These are phyloP conservation scores for Candida corydali DNA, from an alignment of 805 yeast genomes.

Conservation along the genomic window DNA sequence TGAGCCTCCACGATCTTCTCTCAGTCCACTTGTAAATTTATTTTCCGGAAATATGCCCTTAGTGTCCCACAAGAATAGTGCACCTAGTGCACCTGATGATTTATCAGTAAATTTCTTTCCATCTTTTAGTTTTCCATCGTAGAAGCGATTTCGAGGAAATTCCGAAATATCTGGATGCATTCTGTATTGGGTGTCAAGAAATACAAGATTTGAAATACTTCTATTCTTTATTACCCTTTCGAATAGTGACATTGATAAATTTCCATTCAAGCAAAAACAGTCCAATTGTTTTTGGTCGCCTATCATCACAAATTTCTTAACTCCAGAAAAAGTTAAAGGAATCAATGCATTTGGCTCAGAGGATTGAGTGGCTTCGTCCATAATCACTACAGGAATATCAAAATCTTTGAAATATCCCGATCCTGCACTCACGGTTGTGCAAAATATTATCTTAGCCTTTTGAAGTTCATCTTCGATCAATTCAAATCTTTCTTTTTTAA, in stretches of 20 bases:
- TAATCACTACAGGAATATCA: conserved; percentile 60
- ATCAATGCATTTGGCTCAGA: conserved; percentile 69
- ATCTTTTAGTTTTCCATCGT: conserved; percentile 45
- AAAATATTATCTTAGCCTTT: conserved; percentile 65
- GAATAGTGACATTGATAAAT: conserved; percentile 61
- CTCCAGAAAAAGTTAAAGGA: conserved; percentile 65
- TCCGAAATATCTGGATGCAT: conserved; percentile 64
- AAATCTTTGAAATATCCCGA: conserved; percentile 56
- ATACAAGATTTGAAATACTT: conserved; percentile 53
- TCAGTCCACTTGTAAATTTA: conserved; percentile 41
- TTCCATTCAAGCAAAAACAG: conserved; percentile 65
- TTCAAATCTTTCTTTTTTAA: too few species aligned
- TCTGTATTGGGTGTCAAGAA: conserved; percentile 67
- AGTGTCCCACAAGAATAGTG: conserved; percentile 61
- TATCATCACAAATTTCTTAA: conserved; percentile 62
- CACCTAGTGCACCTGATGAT: conserved; percentile 44
- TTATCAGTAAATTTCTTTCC: conserved; percentile 57
- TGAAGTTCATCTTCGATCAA: too few species aligned
- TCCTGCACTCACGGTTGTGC: conserved; percentile 71
- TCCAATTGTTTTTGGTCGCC: conserved; percentile 77
- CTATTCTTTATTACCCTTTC: conserved; percentile 64
- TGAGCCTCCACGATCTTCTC: conserved; percentile 51
- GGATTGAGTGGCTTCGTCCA: conserved; percentile 79
- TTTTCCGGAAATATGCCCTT: conserved; percentile 44
- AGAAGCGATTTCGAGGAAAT: conserved; percentile 52